phyloP scores from a whole-genome alignment of 2,329 filamentous ascomycete species.

The Aspergillus japonicus region DNA sequence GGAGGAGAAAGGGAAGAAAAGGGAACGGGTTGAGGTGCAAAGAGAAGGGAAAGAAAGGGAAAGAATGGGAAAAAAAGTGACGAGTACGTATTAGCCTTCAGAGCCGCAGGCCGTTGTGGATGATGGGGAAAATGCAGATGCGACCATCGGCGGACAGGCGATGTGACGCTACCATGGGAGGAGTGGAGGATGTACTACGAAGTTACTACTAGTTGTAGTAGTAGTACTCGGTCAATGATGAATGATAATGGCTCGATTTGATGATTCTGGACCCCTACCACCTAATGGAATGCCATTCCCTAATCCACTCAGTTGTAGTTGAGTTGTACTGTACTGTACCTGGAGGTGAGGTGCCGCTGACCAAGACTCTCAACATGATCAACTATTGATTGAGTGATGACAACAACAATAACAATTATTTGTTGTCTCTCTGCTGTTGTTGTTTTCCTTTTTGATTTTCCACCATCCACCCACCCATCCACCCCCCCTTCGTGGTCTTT shows the following conservation, averaged over 20 bases:
- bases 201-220: conserved; percentile 1
- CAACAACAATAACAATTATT: neutral
- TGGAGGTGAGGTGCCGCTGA: too few relatives aligned
- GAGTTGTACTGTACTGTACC: too few relatives aligned
- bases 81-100: conserved; percentile 3
- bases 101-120: conserved; percentile 3
- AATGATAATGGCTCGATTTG: conserved; percentile 1
- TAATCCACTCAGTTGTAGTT: neutral
- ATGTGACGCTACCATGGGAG: conserved; percentile 33
- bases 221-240: neutral
- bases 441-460: neutral
- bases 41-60: conserved; percentile 9
- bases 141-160: conserved; percentile 36
- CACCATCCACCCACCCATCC: too few relatives aligned
- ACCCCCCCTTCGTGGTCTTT: conserved; percentile 3
- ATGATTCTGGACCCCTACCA: neutral
- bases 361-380: too few relatives aligned
- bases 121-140: conserved; percentile 22
- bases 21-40: conserved; percentile 3
- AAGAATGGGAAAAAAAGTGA: conserved; percentile 4
- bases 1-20: conserved; percentile 12
- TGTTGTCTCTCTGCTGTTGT: neutral
- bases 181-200: conserved; percentile 10
- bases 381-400: neutral
- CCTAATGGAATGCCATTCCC: neutral